Percentiles rank a stretch among this genome's conserved stretches.
phyloP scores from a whole-genome alignment of 1,284 basidiomycete species.

The Leccinum pachyderme region DNA sequence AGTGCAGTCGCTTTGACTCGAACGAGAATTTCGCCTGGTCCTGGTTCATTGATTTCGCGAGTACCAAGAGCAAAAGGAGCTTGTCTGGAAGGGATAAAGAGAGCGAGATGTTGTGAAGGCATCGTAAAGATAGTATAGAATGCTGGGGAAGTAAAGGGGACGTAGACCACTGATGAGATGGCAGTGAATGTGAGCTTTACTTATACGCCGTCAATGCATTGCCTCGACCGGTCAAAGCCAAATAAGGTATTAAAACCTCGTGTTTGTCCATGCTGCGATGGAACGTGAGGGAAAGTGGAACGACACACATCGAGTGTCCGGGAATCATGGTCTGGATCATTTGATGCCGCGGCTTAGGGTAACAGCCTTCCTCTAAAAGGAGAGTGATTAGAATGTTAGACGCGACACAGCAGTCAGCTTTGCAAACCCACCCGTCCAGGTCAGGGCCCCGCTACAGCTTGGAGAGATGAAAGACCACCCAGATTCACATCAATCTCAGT shows the following conservation, averaged over 20 bases:
- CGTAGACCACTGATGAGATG: slow-evolving; percentile 22
- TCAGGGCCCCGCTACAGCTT: slow-evolving; percentile 24
- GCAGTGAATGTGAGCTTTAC: slow-evolving; percentile 17
- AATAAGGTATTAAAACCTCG: slow-evolving; percentile 34
- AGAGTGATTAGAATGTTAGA: slow-evolving; percentile 31
- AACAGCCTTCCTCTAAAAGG: slow-evolving; percentile 34
- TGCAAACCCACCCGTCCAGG: slow-evolving; percentile 12
- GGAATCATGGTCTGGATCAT: slow-evolving; percentile 33
- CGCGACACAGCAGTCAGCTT: slow-evolving; percentile 27
- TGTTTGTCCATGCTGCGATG: slow-evolving; percentile 34
- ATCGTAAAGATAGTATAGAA: slow-evolving; percentile 14
- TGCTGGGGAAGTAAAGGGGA: slow-evolving; percentile 12
- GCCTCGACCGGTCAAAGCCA: slow-evolving; percentile 29
- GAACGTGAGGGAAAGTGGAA: slow-evolving; percentile 26
- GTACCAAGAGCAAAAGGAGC: slow-evolving; percentile 26
- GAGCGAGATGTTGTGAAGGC: slow-evolving; percentile 29
- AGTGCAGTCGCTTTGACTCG: slow-evolving; percentile 42
- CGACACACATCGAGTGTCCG: slow-evolving; percentile 23
- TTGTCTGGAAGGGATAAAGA: slow-evolving; percentile 32
- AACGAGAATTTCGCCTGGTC: slow-evolving; percentile 41
- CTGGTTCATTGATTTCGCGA: slow-evolving; percentile 38
- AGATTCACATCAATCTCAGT: slow-evolving; percentile 8
- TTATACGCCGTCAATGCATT: slow-evolving; percentile 33
- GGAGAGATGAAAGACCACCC: slow-evolving; percentile 13
- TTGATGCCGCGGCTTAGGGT: slow-evolving; percentile 31